Conservation (phyloP, 495 filamentous ascomycete genomes). For the Penicillium subrubescens region DNA sequence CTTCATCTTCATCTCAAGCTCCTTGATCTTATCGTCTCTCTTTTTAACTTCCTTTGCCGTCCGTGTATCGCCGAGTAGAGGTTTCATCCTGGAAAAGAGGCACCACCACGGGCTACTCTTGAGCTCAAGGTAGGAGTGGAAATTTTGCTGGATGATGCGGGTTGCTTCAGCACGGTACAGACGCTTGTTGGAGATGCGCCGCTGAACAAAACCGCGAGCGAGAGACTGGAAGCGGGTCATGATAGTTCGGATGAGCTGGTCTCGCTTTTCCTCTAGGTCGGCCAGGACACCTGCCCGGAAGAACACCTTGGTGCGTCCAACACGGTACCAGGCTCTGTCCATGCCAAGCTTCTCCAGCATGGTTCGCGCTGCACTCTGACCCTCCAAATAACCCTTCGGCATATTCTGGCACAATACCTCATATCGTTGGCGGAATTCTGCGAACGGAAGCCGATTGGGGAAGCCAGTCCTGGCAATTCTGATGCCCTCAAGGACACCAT, state of each 20-base stretch:
- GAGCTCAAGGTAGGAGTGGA: constrained; percentile 84
- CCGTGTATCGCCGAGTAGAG: constrained; percentile 85
- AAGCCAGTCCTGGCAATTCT: constrained; percentile 98
- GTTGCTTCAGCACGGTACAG: constrained; percentile 94
- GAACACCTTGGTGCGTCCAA: constrained; percentile 97
- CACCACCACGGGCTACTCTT: constrained; percentile 96
- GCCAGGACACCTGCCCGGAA: constrained; percentile 96
- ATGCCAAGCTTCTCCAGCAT: constrained; percentile 90
- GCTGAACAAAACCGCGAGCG: constrained; percentile 84
- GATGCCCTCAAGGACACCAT: constrained; percentile 98
- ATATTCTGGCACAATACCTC: constrained; percentile 92
- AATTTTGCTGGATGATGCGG: constrained; percentile 91
- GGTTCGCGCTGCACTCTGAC: constrained; percentile 77
- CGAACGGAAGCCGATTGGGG: constrained; percentile 88
- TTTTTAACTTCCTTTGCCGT: constrained; percentile 91
- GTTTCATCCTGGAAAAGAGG: constrained; percentile 93
- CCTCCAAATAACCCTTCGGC: constrained; percentile 89
- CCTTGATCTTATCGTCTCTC: constrained; percentile 87
- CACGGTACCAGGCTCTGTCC: constrained; percentile 83
- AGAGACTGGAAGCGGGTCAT: constrained; percentile 93
- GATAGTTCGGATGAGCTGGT: constrained; percentile 87
- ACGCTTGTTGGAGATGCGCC: constrained; percentile 85
- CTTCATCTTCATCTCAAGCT: constrained; percentile 80
- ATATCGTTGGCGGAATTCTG: constrained; percentile 94
- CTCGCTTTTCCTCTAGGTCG: constrained; percentile 93